phyloP scores from a whole-genome alignment of 768 basidiomycete species.

The Tremella fuciformis region DNA sequence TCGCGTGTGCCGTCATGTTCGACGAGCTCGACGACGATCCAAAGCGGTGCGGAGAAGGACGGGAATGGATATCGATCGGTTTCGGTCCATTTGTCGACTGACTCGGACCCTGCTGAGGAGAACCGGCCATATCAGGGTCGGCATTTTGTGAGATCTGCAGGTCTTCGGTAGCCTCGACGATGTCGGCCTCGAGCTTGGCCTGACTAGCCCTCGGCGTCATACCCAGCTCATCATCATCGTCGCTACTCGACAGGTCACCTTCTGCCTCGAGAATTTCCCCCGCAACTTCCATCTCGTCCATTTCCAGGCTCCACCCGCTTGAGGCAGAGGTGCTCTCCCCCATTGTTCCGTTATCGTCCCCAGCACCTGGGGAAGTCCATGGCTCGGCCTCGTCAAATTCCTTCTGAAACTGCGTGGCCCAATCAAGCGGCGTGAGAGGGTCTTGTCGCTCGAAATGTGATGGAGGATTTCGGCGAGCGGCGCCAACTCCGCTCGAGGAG shows the following conservation, averaged over 20 bases:
- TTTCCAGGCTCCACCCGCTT: no score
- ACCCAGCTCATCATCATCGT: no score
- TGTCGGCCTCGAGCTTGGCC: constrained; percentile 9
- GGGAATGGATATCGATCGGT: background rate
- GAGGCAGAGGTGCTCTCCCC: no score
- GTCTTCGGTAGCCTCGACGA: constrained; percentile 6
- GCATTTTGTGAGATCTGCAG: background rate
- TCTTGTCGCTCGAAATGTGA: background rate
- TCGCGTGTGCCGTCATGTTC: constrained; percentile 12
- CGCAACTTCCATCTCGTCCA: no score
- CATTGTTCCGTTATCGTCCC: no score
- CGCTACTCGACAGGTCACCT: no score
- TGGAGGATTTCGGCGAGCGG: background rate
- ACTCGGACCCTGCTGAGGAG: constrained; percentile 2
- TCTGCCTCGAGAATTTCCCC: no score
- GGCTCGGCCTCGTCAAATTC: background rate
- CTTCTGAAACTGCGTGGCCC: constrained; percentile 13
- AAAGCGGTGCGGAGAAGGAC: background rate
- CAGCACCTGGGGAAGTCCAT: no score
- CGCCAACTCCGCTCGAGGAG: background rate
- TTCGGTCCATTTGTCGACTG: no score
- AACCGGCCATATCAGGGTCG: background rate
- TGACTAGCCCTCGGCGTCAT: background rate
- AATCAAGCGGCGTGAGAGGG: constrained; percentile 12
- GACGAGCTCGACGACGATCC: no score